These are phyloP conservation scores for Hanseniaspora occidentalis DNA, from an alignment of 805 yeast genomes.

Conservation along the genomic window DNA sequence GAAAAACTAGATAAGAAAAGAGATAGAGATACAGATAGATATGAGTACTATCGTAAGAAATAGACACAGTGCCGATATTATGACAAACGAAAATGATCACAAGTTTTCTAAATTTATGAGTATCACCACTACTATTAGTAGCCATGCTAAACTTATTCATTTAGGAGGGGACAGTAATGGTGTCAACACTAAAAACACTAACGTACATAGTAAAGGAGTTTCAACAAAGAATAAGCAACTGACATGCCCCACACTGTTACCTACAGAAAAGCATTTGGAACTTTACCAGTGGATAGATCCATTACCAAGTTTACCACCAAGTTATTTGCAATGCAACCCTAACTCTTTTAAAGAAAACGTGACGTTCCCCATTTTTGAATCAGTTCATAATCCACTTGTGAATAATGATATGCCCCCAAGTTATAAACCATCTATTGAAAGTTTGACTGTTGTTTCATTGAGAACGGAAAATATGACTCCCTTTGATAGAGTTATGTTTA, in stretches of 20 bases:
- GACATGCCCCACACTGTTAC: not conserved
- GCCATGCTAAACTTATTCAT: no score
- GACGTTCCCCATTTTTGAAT: conserved; percentile 27
- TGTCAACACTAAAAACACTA: no score
- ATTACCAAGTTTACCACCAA: conserved; percentile 24
- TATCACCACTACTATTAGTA: no score
- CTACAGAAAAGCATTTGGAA: conserved; percentile 10
- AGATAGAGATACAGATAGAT: no score
- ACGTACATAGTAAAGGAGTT: no score
- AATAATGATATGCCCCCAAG: conserved; percentile 39
- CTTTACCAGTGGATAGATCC: conserved; percentile 26
- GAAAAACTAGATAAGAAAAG: no score
- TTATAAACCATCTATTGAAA: conserved; percentile 54
- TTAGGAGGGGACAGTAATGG: no score
- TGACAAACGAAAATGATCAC: no score
- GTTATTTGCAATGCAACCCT: conserved; percentile 17
- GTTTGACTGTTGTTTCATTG: conserved; percentile 42
- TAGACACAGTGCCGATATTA: no score
- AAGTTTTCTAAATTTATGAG: no score
- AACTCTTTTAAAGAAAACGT: conserved; percentile 7
- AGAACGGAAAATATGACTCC: conserved; percentile 74
- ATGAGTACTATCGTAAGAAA: no score
- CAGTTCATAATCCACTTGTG: conserved; percentile 13
- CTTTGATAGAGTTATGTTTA: conserved; percentile 48
- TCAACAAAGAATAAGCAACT: no score